Conservation (phyloP, 176 grass and related monocot species). For the Oryza meyeriana region DNA sequence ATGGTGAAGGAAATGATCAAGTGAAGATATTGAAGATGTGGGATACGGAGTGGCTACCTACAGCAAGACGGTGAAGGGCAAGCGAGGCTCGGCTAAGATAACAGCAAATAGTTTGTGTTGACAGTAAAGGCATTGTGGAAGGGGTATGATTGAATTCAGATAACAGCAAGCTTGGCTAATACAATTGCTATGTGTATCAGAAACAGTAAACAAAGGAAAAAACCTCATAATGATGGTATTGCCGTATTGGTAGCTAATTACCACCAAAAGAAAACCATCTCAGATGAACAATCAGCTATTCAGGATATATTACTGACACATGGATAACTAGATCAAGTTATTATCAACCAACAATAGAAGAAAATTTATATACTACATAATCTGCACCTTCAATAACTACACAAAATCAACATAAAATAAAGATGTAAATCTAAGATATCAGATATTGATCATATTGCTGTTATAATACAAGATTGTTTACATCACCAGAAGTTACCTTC, state of each 20-base stretch:
- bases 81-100: no score
- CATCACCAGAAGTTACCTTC: conserved; percentile 57
- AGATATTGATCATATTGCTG: conserved; percentile 18
- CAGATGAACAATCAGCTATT: conserved; percentile 13
- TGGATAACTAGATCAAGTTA: not conserved
- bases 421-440: not conserved
- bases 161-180: not conserved
- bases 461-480: not conserved
- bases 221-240: not conserved
- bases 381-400: not conserved
- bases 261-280: conserved; percentile 18
- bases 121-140: conserved; percentile 13
- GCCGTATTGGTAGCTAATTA: not conserved
- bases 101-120: not conserved
- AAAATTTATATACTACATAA: conserved; percentile 8
- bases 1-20: no score
- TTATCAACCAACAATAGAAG: not conserved
- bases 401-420: conserved; percentile 5
- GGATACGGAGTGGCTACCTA: no score
- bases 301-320: conserved; percentile 6
- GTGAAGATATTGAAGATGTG: no score
- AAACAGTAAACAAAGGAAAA: not conserved
- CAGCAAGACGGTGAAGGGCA: no score
- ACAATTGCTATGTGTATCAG: not conserved
- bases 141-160: not conserved